phyloP scores from a whole-genome alignment of 768 basidiomycete species.

The Myochromella boudieri region DNA sequence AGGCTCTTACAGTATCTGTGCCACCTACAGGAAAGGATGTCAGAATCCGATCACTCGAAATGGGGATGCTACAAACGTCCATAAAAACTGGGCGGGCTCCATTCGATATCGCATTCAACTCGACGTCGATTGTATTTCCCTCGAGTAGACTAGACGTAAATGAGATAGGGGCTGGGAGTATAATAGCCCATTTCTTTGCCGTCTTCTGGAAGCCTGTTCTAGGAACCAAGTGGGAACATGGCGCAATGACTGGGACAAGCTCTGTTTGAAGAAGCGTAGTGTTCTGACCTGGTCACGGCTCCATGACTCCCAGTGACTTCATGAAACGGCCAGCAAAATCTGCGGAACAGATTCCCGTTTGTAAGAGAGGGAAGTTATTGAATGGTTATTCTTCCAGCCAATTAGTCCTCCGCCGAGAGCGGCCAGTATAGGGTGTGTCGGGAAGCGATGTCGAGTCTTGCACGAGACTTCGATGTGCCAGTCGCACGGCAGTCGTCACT shows the following conservation, averaged over 20 bases:
- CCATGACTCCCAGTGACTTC: constrained; percentile 36
- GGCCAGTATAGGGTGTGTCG: constrained; percentile 50
- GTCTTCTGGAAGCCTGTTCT: constrained; percentile 50
- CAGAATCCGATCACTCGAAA: neutral
- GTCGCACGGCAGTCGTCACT: constrained; percentile 44
- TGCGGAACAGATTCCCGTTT: constrained; percentile 45
- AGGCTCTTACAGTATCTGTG: constrained; percentile 49
- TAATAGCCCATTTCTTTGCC: too few relatives aligned
- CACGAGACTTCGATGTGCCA: constrained; percentile 46
- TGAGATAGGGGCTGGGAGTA: constrained; percentile 46
- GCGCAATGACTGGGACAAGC: constrained; percentile 22
- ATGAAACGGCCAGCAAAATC: constrained; percentile 43
- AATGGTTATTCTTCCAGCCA: constrained; percentile 46
- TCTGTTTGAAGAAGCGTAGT: constrained; percentile 48
- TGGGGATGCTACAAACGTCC: constrained; percentile 33
- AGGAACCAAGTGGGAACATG: constrained; percentile 54
- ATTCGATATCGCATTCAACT: constrained; percentile 68
- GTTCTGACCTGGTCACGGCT: constrained; percentile 29
- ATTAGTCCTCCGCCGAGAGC: constrained; percentile 55
- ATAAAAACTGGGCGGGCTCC: constrained; percentile 61
- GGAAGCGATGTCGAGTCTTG: constrained; percentile 40
- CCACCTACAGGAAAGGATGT: constrained; percentile 40
- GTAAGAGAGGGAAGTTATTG: constrained; percentile 39
- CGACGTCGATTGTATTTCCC: constrained; percentile 44
- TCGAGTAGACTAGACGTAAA: constrained; percentile 61